Base-by-base conservation (phyloP, 768 basidiomycete genomes). In the Tulasnella sp. region DNA sequence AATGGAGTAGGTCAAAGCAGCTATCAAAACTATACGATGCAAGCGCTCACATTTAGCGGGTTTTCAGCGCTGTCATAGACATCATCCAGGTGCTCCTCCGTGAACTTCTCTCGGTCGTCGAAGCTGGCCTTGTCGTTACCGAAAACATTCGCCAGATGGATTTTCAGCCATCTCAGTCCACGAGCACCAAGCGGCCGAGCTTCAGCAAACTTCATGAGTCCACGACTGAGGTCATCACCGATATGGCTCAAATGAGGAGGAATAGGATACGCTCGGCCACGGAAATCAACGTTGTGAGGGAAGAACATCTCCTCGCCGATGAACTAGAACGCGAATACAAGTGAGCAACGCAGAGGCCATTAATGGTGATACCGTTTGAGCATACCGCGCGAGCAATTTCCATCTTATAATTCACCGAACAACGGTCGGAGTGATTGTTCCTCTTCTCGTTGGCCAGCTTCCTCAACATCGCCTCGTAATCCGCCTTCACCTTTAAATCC, bases 201-300 rank as follows among this genome's bases (percentile, higher is more conserved):
- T 43, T 86, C 85, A 4, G 77, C 87, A 61, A 99, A 99, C 50
- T 74, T 77, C 25, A 99, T 77, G 41, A 99, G 71, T 3, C 92
- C 86, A 64, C 94, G 83, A 50, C 81, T 82, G 19, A 98, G 75
- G 68, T 99, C 94, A 67, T 99, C 90, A 7, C 94, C 93, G 54
- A 97, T 86, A 63, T 98, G 94, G 64, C 83, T 91, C 52, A 99
- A 75, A 72, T 97, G 90, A 3, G 93, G 91, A 0, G 94, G 93
- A 40, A 96, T 83, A 9, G 96, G 94, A 67, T 99, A 99, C 0
- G 94, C 91, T 51, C 94, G 84, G 6, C 96, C 96, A 59, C 94
- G 82, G 76, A 98, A 99, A 70, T 99, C 96, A 64, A 97, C 74
- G 68, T 96, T 97, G 69, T 98, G 94, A 0, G 94, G 93, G 49